phyloP scores from a whole-genome alignment of 805 yeast genomes.

The Starmerella vitae region DNA sequence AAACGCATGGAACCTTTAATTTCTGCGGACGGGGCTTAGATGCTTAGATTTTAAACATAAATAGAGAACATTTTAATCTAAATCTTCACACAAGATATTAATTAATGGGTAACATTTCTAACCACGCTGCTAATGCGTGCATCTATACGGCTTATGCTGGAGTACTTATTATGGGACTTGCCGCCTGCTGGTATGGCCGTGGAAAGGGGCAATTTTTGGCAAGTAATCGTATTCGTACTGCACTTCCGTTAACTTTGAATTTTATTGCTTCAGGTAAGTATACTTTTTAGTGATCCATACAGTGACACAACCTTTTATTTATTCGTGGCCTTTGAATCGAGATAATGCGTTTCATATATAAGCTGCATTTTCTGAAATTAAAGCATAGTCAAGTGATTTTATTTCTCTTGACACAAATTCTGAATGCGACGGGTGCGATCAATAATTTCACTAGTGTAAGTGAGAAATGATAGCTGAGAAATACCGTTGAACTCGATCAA shows the following conservation, averaged over 20 bases:
- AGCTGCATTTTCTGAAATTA: no score
- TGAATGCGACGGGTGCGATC: slow-evolving; percentile 17
- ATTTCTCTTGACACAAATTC: no score
- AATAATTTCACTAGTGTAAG: background rate
- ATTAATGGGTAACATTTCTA: slow-evolving; percentile 33
- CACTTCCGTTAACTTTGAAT: slow-evolving; percentile 70
- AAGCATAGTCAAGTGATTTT: no score
- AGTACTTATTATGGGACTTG: slow-evolving; percentile 41
- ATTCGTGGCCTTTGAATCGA: no score
- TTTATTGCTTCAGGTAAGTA: slow-evolving; percentile 69
- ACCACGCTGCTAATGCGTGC: slow-evolving; percentile 48
- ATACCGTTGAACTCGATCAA: no score
- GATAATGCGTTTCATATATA: no score
- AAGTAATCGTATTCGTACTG: slow-evolving; percentile 68
- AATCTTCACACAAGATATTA: background rate
- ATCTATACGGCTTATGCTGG: slow-evolving; percentile 47
- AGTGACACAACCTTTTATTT: background rate
- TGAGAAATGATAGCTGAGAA: no score
- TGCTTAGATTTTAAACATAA: no score
- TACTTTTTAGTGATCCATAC: no score
- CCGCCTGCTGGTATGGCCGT: slow-evolving; percentile 46
- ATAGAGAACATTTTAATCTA: background rate
- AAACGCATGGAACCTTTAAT: no score
- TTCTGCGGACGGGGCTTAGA: no score
- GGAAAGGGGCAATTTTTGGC: slow-evolving; percentile 48